phyloP scores from a whole-genome alignment of 108 stramenopile species.

The Fistulifera solaris region DNA sequence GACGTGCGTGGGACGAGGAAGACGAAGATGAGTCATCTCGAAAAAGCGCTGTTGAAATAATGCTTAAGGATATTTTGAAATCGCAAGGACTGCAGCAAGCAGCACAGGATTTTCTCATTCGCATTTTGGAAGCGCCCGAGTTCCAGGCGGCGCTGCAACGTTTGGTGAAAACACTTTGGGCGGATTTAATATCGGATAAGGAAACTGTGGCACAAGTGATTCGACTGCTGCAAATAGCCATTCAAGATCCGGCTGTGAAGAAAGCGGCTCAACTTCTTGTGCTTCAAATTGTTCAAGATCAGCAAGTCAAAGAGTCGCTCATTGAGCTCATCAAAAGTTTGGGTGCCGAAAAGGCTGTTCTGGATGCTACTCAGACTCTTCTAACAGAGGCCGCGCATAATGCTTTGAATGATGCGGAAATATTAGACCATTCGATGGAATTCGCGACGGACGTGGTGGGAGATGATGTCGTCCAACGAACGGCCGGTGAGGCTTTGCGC shows the following conservation, averaged over 20 bases:
- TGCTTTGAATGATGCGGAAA: constrained; percentile 75
- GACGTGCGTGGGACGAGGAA: constrained; percentile 9
- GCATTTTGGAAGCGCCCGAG: constrained; percentile 45
- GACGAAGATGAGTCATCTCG: neutral
- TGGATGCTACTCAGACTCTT: constrained; percentile 49
- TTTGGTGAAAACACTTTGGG: constrained; percentile 55
- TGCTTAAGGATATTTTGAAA: constrained; percentile 28
- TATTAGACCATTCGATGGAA: constrained; percentile 86
- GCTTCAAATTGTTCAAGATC: constrained; percentile 56
- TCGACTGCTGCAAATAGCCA: constrained; percentile 49
- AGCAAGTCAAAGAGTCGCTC: constrained; percentile 63
- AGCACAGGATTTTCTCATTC: constrained; percentile 25
- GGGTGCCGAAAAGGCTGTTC: constrained; percentile 50
- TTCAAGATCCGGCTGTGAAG: constrained; percentile 61
- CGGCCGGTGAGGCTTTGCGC: constrained; percentile 74
- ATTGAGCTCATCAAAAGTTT: constrained; percentile 50
- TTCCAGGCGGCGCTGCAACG: constrained; percentile 52
- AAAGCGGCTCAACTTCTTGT: constrained; percentile 47
- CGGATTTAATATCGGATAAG: constrained; percentile 64
- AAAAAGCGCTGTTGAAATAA: constrained; percentile 17
- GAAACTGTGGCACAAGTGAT: constrained; percentile 64
- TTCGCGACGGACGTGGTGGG: constrained; percentile 85
- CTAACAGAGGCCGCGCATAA: constrained; percentile 68
- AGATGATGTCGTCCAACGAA: constrained; percentile 78
- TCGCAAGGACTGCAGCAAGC: constrained; percentile 36